Percentiles rank a stretch among this genome's conserved stretches.
Evolutionary conservation across 225 moss, liverwort and hornwort genomes (phyloP).

Genomic region (Marchantia paleacea): DNA sequence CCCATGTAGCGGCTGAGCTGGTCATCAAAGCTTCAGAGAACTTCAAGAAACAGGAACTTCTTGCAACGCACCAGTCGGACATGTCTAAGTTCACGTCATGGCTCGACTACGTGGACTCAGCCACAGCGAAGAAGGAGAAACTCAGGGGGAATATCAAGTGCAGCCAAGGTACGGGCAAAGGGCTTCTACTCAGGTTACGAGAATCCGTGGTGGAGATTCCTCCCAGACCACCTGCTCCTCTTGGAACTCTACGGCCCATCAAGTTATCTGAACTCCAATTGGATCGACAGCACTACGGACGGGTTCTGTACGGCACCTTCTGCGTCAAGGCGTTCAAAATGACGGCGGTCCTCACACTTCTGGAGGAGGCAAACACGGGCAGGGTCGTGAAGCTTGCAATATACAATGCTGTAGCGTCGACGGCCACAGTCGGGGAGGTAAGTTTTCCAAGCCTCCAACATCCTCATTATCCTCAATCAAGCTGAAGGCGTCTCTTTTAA

Average conservation of each 20-base stretch:
- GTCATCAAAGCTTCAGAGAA: conserved; percentile 30
- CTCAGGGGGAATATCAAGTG: neutral
- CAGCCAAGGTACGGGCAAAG: neutral
- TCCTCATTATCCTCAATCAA: no score
- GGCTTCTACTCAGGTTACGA: conserved; percentile 24
- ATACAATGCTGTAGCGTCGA: conserved; percentile 29
- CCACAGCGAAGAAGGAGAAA: conserved; percentile 10
- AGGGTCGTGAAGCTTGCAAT: conserved; percentile 28
- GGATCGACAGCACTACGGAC: conserved; percentile 27
- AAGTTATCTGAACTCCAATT: conserved; percentile 26
- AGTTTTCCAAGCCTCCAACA: neutral
- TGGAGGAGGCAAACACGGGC: conserved; percentile 32
- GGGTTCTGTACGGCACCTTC: conserved; percentile 35
- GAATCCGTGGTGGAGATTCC: conserved; percentile 38
- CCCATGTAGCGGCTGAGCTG: conserved; percentile 12
- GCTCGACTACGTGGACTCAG: conserved; percentile 16
- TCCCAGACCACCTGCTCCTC: conserved; percentile 28
- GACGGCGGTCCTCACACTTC: conserved; percentile 32
- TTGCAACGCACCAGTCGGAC: conserved; percentile 25
- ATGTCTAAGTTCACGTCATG: conserved; percentile 25
- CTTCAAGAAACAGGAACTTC: conserved; percentile 26
- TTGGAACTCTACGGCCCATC: conserved; percentile 23
- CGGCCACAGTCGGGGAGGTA: conserved; percentile 23
- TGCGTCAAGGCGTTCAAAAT: conserved; percentile 26
- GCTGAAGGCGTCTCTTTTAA: neutral